Conservation (phyloP, 2,329 filamentous ascomycete genomes). For the Alternaria ventricosa region DNA sequence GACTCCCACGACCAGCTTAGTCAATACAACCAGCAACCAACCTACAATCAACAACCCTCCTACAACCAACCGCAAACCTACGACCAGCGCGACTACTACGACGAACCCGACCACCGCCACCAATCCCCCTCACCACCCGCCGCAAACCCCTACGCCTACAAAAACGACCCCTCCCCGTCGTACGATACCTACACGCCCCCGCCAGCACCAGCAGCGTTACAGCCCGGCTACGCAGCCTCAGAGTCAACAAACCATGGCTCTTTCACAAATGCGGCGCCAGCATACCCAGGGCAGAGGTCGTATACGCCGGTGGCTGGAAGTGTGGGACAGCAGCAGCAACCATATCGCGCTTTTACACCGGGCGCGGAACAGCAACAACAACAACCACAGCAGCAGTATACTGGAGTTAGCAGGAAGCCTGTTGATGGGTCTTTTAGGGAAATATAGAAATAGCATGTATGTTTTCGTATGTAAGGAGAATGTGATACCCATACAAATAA, state of each 20-base stretch:
- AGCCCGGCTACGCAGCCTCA: neutral
- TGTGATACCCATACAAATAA: neutral
- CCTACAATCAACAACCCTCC: slow-evolving; percentile 1
- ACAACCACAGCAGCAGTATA: neutral
- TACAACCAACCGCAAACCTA: slow-evolving; percentile 9
- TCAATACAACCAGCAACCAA: slow-evolving; percentile 11
- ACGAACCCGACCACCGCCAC: slow-evolving; percentile 2
- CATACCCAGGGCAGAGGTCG: slow-evolving; percentile 5
- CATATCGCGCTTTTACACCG: slow-evolving; percentile 10
- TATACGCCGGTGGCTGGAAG: slow-evolving; percentile 5
- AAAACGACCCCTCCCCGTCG: neutral
- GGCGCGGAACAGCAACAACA: neutral
- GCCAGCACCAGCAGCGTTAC: neutral
- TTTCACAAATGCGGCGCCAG: neutral
- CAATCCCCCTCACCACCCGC: slow-evolving; percentile 1
- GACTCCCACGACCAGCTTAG: slow-evolving; percentile 19
- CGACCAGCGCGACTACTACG: slow-evolving; percentile 10
- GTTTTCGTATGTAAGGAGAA: neutral
- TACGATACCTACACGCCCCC: slow-evolving; percentile 1
- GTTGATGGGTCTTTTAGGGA: slow-evolving; percentile 6
- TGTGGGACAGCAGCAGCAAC: neutral
- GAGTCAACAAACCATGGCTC: neutral
- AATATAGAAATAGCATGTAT: neutral
- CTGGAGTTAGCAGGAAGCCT: neutral
- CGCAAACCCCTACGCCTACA: slow-evolving; percentile 6